A percentile compares a stretch with the other conserved stretches of the same genome.
Conservation (phyloP, 257 asterid genomes). For the Cordia subcordata region DNA sequence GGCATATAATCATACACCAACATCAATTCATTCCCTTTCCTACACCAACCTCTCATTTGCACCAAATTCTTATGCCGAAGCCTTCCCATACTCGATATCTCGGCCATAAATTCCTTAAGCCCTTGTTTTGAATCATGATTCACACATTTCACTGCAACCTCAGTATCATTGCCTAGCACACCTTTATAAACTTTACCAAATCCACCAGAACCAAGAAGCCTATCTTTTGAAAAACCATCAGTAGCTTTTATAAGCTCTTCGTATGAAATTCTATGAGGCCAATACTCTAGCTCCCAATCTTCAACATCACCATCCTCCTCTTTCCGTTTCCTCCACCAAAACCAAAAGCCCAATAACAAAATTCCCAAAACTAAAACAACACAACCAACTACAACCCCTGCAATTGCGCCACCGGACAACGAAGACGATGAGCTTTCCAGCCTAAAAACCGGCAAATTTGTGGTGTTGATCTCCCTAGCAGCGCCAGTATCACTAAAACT, state of each 20-base stretch:
- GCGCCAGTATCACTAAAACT: slow-evolving; percentile 70
- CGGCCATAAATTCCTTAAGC: slow-evolving; percentile 83
- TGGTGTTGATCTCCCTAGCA: slow-evolving; percentile 65
- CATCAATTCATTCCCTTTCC: slow-evolving; percentile 60
- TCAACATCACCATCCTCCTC: slow-evolving; percentile 59
- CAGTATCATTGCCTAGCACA: slow-evolving; percentile 34
- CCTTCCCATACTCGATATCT: slow-evolving; percentile 77
- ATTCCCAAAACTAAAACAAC: slow-evolving; percentile 17
- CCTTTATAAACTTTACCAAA: slow-evolving; percentile 83
- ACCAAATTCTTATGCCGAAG: slow-evolving; percentile 81
- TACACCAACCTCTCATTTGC: slow-evolving; percentile 78
- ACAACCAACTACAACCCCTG: slow-evolving; percentile 54
- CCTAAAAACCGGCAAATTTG: slow-evolving; percentile 54
- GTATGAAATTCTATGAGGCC: slow-evolving; percentile 77
- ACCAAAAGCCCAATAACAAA: slow-evolving; percentile 22
- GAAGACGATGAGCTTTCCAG: slow-evolving; percentile 25
- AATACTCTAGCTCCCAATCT: slow-evolving; percentile 86
- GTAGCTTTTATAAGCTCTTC: slow-evolving; percentile 60
- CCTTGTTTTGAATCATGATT: slow-evolving; percentile 83
- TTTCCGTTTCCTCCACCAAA: slow-evolving; percentile 54
- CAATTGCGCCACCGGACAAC: slow-evolving; percentile 44
- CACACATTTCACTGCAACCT: slow-evolving; percentile 75
- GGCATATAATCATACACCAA: slow-evolving; percentile 83
- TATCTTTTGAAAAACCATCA: slow-evolving; percentile 42
- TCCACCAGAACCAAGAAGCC: slow-evolving; percentile 64